These are phyloP conservation scores for Abelmoschus esculentus DNA, from an alignment of 345 rosid species.

Conservation along the genomic window DNA sequence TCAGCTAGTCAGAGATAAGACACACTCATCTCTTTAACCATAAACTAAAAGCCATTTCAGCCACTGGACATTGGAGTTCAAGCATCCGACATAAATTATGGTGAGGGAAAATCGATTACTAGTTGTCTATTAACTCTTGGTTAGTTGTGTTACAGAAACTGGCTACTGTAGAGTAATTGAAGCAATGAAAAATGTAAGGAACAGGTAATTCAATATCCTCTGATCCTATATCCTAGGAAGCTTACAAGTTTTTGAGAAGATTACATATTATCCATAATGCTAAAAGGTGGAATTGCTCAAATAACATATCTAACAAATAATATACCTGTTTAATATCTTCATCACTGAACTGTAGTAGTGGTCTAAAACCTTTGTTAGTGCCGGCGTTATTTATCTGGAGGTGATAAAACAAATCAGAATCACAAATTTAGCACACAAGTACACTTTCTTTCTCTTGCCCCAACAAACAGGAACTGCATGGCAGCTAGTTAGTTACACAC, in stretches of 20 bases:
- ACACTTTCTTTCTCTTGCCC: background rate
- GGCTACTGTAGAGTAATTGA: background rate
- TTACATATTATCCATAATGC: background rate
- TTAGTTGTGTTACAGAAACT: background rate
- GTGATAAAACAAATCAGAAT: background rate
- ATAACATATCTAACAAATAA: background rate
- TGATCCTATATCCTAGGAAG: background rate
- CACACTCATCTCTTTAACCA: too few species aligned
- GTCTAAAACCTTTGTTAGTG: slow-evolving; percentile 90
- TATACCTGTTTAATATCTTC: slow-evolving; percentile 79
- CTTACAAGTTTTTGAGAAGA: background rate
- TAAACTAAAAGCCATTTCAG: background rate
- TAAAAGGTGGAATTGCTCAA: background rate
- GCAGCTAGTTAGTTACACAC: too few species aligned
- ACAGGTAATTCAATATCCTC: background rate
- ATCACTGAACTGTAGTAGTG: slow-evolving; percentile 73
- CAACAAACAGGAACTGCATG: background rate
- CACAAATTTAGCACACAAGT: background rate
- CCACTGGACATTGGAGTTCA: background rate
- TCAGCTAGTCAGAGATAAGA: background rate
- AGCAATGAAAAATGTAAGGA: background rate
- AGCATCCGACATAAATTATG: background rate
- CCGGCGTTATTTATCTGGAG: slow-evolving; percentile 88
- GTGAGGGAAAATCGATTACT: background rate
- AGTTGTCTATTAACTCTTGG: background rate